Evolutionary conservation across 78 protist genomes (phyloP).

Genomic region (Cyanophora paradoxa): DNA sequence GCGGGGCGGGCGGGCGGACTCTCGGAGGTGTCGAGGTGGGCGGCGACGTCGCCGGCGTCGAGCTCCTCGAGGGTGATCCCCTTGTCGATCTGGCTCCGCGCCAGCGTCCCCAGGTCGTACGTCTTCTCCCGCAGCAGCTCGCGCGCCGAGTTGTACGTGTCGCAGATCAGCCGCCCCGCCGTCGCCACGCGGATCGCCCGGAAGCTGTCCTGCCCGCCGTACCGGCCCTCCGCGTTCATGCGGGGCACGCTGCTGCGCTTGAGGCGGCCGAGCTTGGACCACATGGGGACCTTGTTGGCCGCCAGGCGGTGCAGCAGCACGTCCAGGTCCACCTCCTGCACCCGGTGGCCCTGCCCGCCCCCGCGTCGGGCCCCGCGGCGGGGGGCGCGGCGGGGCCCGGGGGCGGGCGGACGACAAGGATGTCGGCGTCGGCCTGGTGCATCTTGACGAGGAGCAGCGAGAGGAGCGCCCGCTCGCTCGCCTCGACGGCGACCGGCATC

Average conservation of each 20-base stretch:
- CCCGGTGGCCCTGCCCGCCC: conserved; percentile 77
- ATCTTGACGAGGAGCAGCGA: conserved; percentile 38
- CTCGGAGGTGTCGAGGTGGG: background rate
- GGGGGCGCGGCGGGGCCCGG: background rate
- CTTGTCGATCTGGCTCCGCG: conserved; percentile 54
- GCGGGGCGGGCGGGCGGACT: background rate
- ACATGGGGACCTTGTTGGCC: conserved; percentile 38
- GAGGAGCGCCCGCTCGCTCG: conserved; percentile 43
- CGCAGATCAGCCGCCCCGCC: conserved; percentile 70
- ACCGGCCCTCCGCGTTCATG: background rate
- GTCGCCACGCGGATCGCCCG: background rate
- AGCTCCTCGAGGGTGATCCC: background rate
- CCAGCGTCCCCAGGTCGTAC: conserved; percentile 60
- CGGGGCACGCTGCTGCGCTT: conserved; percentile 30
- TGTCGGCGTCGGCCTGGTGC: conserved; percentile 65
- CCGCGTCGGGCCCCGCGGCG: background rate
- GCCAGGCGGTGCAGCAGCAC: conserved; percentile 81
- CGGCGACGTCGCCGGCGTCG: background rate
- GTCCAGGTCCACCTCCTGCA: conserved; percentile 72
- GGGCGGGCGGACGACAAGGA: conserved; percentile 27
- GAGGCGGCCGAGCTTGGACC: conserved; percentile 85
- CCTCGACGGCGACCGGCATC: background rate
- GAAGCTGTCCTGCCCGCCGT: background rate
- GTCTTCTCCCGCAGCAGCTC: conserved; percentile 48
- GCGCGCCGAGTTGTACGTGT: conserved; percentile 51